Percentiles rank a stretch among this genome's conserved stretches.
Conservation (phyloP, 176 grass and related monocot species). For the Rhynchospora pubera region DNA sequence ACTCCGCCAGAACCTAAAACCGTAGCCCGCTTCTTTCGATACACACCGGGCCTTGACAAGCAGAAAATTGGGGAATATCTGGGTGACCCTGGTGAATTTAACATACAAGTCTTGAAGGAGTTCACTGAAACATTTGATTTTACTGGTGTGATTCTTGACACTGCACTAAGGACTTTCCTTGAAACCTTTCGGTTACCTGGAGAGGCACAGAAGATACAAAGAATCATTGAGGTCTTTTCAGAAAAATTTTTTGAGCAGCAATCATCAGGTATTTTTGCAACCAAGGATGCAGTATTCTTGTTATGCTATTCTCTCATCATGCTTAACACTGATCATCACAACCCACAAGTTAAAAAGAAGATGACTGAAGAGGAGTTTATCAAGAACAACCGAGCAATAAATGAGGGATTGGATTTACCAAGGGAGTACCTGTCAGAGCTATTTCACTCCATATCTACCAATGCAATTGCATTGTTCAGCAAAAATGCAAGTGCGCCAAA, state of each 20-base stretch:
- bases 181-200: slow-evolving; percentile 81
- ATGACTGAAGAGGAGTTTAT: slow-evolving; percentile 98
- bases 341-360: slow-evolving; percentile 97
- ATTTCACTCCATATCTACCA: slow-evolving; percentile 69
- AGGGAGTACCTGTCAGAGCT: slow-evolving; percentile 81
- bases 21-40: slow-evolving; percentile 82
- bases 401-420: slow-evolving; percentile 66
- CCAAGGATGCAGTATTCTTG: slow-evolving; percentile 77
- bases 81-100: slow-evolving; percentile 71
- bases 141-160: slow-evolving; percentile 59
- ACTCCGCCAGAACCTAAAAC: slow-evolving; percentile 53
- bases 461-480: slow-evolving; percentile 74
- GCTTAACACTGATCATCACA: slow-evolving; percentile 98
- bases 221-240: slow-evolving; percentile 75
- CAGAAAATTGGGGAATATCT: slow-evolving; percentile 77
- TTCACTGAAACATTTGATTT: slow-evolving; percentile 82
- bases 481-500: not conserved
- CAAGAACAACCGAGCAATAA: slow-evolving; percentile 78
- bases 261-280: slow-evolving; percentile 48
- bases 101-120: slow-evolving; percentile 65
- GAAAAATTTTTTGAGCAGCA: slow-evolving; percentile 82
- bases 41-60: slow-evolving; percentile 70
- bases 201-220: slow-evolving; percentile 96
- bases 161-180: slow-evolving; percentile 65
- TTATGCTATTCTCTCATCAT: slow-evolving; percentile 94